Conservation (phyloP, 257 asterid genomes). For the Verbena officinalis region DNA sequence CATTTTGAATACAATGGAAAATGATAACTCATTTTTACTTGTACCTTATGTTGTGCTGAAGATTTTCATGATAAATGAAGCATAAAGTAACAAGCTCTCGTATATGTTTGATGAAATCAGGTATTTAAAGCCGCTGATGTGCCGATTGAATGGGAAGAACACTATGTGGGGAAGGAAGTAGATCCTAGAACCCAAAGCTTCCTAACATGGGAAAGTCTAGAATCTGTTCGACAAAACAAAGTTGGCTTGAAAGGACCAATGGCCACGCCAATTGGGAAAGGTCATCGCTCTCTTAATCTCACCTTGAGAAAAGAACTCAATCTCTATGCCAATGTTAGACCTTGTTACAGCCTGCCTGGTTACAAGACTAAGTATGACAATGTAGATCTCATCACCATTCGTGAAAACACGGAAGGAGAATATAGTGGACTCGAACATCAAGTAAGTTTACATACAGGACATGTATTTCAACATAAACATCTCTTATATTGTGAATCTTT, state of each 20-base stretch:
- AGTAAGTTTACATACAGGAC: constrained; percentile 12
- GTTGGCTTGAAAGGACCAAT: constrained; percentile 68
- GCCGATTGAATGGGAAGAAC: constrained; percentile 77
- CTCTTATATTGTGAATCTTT: neutral
- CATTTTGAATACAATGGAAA: neutral
- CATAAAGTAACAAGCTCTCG: neutral
- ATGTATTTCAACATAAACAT: neutral
- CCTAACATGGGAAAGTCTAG: constrained; percentile 71
- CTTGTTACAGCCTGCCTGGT: constrained; percentile 68
- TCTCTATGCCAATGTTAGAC: constrained; percentile 71
- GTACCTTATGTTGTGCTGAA: neutral
- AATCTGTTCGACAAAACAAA: constrained; percentile 56
- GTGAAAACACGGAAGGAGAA: constrained; percentile 38
- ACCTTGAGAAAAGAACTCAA: constrained; percentile 67
- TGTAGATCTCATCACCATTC: constrained; percentile 57
- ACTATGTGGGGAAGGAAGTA: constrained; percentile 57
- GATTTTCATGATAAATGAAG: neutral
- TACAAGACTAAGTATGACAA: constrained; percentile 64
- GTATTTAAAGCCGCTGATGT: constrained; percentile 55
- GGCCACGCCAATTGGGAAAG: constrained; percentile 78
- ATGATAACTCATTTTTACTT: neutral
- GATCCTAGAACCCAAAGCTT: constrained; percentile 74
- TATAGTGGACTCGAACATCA: constrained; percentile 40
- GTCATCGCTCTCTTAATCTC: constrained; percentile 69
- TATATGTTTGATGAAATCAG: constrained; percentile 31